Evolutionary conservation across 1,284 basidiomycete genomes (phyloP).

Genomic region (Rhodotorula sp.): DNA sequence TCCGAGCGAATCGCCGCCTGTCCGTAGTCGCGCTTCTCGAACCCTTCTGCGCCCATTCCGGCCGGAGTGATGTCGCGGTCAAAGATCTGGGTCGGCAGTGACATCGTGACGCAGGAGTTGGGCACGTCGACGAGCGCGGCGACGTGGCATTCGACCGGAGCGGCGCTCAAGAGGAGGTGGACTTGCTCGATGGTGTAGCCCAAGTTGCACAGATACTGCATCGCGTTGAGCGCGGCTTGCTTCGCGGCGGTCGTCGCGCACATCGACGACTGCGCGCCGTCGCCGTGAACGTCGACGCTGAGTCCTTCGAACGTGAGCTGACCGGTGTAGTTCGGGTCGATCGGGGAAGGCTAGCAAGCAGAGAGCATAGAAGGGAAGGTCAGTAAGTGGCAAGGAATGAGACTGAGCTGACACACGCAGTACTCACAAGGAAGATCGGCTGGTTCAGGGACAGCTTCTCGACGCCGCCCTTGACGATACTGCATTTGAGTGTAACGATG

Average conservation of each 20-base stretch:
- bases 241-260: constrained; percentile 74
- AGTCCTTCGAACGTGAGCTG: constrained; percentile 71
- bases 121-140: constrained; percentile 72
- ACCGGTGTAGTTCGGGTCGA: constrained; percentile 69
- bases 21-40: constrained; percentile 60
- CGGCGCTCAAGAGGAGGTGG: constrained; percentile 70
- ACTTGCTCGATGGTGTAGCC: constrained; percentile 58
- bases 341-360: constrained; percentile 61
- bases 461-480: constrained; percentile 70
- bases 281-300: constrained; percentile 62
- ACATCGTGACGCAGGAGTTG: constrained; percentile 72
- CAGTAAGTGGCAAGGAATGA: background rate
- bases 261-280: constrained; percentile 73
- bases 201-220: constrained; percentile 61
- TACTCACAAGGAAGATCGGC: constrained; percentile 62
- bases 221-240: constrained; percentile 71
- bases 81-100: constrained; percentile 68
- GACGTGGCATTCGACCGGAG: constrained; percentile 71
- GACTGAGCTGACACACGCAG: constrained; percentile 47
- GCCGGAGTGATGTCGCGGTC: constrained; percentile 66
- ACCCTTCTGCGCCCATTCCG: constrained; percentile 56
- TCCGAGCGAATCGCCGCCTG: constrained; percentile 67
- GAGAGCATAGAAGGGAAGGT: background rate
- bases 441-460: constrained; percentile 71
- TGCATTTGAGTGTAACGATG: constrained; percentile 68